Conservation (phyloP, 2,329 filamentous ascomycete species). For the Septoria linicola region DNA sequence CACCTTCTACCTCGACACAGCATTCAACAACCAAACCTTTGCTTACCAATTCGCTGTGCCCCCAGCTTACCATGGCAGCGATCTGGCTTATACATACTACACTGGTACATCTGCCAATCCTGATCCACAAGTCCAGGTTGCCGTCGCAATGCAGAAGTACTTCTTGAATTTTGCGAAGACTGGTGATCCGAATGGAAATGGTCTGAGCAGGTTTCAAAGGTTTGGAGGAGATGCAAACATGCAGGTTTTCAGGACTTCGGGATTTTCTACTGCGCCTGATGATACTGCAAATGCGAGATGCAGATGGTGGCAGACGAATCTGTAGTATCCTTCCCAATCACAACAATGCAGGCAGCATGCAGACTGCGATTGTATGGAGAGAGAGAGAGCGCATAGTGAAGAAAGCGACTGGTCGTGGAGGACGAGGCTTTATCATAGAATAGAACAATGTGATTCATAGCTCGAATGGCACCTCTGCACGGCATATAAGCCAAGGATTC, state of each 20-base stretch:
- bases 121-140: conserved; percentile 30
- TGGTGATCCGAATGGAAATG: conserved; percentile 41
- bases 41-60: conserved; percentile 55
- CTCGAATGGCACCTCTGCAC: too few relatives aligned
- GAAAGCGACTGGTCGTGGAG: too few relatives aligned
- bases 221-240: conserved; percentile 48
- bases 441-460: too few relatives aligned
- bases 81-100: conserved; percentile 56
- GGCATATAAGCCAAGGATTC: too few relatives aligned
- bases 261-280: conserved; percentile 41
- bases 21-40: conserved; percentile 49
- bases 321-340: too few relatives aligned
- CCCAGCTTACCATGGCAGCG: conserved; percentile 54
- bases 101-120: conserved; percentile 33
- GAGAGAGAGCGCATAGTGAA: too few relatives aligned
- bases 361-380: too few relatives aligned
- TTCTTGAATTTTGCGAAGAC: conserved; percentile 45
- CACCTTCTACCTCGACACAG: conserved; percentile 51
- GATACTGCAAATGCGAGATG: conserved; percentile 51
- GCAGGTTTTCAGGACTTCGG: conserved; percentile 39
- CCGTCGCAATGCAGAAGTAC: conserved; percentile 48
- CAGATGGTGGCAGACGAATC: conserved; percentile 54
- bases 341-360: too few relatives aligned
- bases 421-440: too few relatives aligned
- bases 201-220: conserved; percentile 46